Evolutionary conservation across 257 asterid genomes (phyloP).

Genomic region (Schizonepeta tenuifolia): DNA sequence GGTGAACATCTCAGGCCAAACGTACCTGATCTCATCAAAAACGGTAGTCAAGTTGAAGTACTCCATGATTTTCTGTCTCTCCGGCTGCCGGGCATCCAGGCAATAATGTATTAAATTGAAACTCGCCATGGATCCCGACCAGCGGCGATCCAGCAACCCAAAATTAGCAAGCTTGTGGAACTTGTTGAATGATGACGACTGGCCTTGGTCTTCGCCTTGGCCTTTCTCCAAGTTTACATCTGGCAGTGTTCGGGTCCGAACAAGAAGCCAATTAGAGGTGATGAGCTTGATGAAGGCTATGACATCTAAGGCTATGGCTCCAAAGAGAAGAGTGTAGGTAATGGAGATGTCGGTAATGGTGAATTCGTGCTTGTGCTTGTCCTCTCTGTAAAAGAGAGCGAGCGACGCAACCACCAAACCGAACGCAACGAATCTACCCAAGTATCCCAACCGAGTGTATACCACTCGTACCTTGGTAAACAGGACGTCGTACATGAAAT

Average conservation of each 20-base stretch:
- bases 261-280: constrained; percentile 44
- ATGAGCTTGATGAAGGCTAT: constrained; percentile 43
- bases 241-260: constrained; percentile 30
- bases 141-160: constrained; percentile 33
- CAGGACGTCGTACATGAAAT: constrained; percentile 56
- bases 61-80: constrained; percentile 28
- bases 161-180: background rate
- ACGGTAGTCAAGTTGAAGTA: constrained; percentile 33
- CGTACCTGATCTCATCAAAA: constrained; percentile 33
- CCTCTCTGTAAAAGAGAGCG: constrained; percentile 38
- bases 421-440: constrained; percentile 29
- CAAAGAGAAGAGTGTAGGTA: constrained; percentile 53
- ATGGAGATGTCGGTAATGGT: constrained; percentile 34
- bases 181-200: background rate
- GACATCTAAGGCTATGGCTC: constrained; percentile 49
- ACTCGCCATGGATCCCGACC: constrained; percentile 45
- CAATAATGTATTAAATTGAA: constrained; percentile 46
- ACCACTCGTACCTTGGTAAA: constrained; percentile 49
- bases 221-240: constrained; percentile 35
- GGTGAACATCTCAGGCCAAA: constrained; percentile 20
- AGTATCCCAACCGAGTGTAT: constrained; percentile 29
- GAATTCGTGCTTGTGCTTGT: constrained; percentile 37
- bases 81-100: constrained; percentile 29
- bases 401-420: constrained; percentile 37
- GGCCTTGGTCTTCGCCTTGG: too few species aligned